Evolutionary conservation across 2,329 filamentous ascomycete species (phyloP), one percentile per base, ranked within the genome.

Genomic region (Colletotrichum agaves): DNA sequence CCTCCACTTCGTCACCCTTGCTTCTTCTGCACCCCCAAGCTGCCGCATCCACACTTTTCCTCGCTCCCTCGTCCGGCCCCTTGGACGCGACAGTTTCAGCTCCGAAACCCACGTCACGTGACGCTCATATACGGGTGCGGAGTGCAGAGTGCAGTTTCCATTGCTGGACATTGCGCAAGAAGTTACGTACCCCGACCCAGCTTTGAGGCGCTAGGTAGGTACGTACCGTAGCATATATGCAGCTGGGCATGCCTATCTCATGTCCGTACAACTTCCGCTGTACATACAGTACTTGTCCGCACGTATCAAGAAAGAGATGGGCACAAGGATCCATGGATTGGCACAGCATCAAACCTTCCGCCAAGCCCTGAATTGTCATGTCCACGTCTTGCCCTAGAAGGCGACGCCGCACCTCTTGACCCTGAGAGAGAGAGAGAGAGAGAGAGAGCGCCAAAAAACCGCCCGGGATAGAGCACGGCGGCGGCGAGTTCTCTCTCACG

Each of bases 71-170:
- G 64, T 64, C 64, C 64, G 47, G 64, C 53, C 61, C 61, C 53
- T 55, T 59, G 47, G 61, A 33, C 64, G 53, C 64, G 61, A 67
- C 64, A 27, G 64, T 67, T 67, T 67, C 64, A 67, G 64, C 64
- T 64, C 64, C 64, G 64, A 67, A 67, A 67, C 64, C 47, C 47
- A 37, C 39, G 49, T 64, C 64, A 67, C 64, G 64, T 67, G 64
- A 67, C 53, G 53, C 27, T 4, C 12, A 23, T 31, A 6, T 41
- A 37, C 37, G 39, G 33, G 19, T 47, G 59, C 41, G 39, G 58
- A 52, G 49, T 19, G 15, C 39, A 27, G 27, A 27, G 27, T 8
- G 23, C 23, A 27, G 23, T 4, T 23, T 27, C 5, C 23, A 6
- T 27, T 27, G 2, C 6, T 27, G 27, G 27, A 27, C 27, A 7